Conservation (phyloP, 2,329 filamentous ascomycete genomes). For the Biscogniauxia marginata region DNA sequence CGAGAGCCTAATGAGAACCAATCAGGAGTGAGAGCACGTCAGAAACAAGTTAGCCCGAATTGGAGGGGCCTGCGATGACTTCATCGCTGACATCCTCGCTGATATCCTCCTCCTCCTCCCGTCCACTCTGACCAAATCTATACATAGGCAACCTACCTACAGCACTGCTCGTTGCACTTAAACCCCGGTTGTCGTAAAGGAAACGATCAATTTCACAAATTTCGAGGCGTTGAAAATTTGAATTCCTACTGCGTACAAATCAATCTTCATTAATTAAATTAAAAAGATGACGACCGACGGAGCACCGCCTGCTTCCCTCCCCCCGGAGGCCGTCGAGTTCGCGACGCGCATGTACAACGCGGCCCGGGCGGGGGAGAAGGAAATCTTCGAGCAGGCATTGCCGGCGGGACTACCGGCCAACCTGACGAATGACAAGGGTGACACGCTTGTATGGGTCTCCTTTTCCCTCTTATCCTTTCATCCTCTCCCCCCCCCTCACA, state of each 20-base stretch:
- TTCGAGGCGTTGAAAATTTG: no score
- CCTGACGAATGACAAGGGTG: constrained; percentile 70
- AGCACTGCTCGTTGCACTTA: no score
- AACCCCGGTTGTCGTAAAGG: no score
- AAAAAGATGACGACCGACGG: constrained; percentile 19
- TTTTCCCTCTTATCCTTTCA: neutral
- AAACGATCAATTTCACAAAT: no score
- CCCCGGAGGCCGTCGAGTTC: constrained; percentile 65
- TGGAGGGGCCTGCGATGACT: neutral
- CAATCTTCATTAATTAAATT: neutral
- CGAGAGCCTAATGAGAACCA: neutral
- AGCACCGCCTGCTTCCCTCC: constrained; percentile 37
- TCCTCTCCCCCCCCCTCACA: no score
- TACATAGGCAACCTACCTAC: neutral
- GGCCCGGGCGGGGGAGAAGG: constrained; percentile 57
- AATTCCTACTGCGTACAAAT: no score
- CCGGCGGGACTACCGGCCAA: constrained; percentile 65
- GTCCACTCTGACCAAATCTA: neutral
- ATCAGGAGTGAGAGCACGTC: neutral
- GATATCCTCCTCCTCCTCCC: neutral
- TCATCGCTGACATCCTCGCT: neutral
- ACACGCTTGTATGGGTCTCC: constrained; percentile 58
- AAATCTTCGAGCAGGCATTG: constrained; percentile 62
- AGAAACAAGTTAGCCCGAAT: neutral
- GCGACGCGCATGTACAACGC: constrained; percentile 66